phyloP scores from a whole-genome alignment of 768 basidiomycete genomes.

The Leccinellum albellum region DNA sequence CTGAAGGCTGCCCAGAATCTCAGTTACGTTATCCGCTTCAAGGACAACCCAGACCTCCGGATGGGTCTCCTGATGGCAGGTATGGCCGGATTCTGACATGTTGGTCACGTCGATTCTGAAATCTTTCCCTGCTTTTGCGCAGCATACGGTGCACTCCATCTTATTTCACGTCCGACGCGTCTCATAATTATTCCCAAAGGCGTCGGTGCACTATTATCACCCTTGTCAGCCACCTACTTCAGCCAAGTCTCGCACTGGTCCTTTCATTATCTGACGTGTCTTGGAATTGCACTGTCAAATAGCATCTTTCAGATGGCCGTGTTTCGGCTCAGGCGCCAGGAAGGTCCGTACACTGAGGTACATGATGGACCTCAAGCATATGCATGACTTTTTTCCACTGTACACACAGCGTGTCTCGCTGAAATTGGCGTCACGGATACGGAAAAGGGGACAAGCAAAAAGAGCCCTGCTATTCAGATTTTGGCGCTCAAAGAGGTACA shows the following conservation, averaged over 20 bases:
- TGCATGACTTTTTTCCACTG: neutral
- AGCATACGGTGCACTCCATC: neutral
- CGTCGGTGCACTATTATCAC: neutral
- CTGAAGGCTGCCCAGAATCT: constrained; percentile 42
- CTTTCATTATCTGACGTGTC: neutral
- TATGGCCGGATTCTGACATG: constrained; percentile 31
- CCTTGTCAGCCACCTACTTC: neutral
- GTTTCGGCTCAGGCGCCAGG: constrained; percentile 1
- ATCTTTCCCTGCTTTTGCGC: neutral
- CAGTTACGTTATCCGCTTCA: constrained; percentile 38
- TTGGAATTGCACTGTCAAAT: constrained; percentile 2
- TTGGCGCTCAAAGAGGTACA: constrained; percentile 1
- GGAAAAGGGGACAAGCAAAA: neutral
- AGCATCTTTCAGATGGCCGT: neutral
- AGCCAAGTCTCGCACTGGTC: neutral
- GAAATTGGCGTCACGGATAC: constrained; percentile 1
- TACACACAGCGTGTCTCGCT: neutral
- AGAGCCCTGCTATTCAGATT: neutral
- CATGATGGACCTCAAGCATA: neutral
- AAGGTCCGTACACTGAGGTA: neutral
- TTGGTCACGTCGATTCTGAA: constrained; percentile 9
- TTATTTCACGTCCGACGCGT: too few species aligned
- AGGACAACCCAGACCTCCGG: constrained; percentile 32
- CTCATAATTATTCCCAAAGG: neutral
- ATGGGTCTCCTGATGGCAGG: constrained; percentile 45